Conservation (phyloP, 2,329 filamentous ascomycete species). For the Aureobasidium sp. region DNA sequence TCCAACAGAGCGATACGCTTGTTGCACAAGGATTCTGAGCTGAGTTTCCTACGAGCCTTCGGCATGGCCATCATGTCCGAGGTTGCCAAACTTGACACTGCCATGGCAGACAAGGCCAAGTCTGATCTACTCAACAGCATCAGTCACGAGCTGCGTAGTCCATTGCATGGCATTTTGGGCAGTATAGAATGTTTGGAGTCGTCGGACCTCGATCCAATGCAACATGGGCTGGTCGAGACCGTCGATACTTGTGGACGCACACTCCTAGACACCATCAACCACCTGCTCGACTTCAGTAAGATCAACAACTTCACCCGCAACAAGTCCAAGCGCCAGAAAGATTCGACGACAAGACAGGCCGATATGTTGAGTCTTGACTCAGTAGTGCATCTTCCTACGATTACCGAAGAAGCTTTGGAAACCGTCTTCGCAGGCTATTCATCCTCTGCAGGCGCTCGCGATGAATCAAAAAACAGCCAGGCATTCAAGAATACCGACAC, state of each 20-base stretch:
- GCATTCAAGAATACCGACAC: constrained; percentile 10
- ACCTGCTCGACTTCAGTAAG: constrained; percentile 38
- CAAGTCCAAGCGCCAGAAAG: background rate
- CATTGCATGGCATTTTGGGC: constrained; percentile 40
- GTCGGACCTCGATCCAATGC: constrained; percentile 32
- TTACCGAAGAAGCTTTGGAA: constrained; percentile 48
- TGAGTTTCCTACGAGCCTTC: constrained; percentile 37
- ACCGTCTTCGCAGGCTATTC: constrained; percentile 31
- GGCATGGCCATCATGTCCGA: constrained; percentile 36
- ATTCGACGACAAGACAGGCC: constrained; percentile 11
- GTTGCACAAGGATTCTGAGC: constrained; percentile 31
- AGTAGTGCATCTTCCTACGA: constrained; percentile 34
- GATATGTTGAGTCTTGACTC: constrained; percentile 20
- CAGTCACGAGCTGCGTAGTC: constrained; percentile 44
- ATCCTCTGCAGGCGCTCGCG: constrained; percentile 17
- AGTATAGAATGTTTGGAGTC: constrained; percentile 43
- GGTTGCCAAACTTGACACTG: constrained; percentile 32
- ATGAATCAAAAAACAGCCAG: constrained; percentile 33
- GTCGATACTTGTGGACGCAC: constrained; percentile 44
- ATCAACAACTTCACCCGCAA: constrained; percentile 30
- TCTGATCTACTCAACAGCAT: constrained; percentile 45
- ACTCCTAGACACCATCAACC: constrained; percentile 42
- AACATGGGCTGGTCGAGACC: constrained; percentile 38
- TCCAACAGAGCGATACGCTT: constrained; percentile 38
- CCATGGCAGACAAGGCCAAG: constrained; percentile 40